Base-by-base conservation (phyloP, 164 flowering plant genomes). In the Akebia trifoliata region DNA sequence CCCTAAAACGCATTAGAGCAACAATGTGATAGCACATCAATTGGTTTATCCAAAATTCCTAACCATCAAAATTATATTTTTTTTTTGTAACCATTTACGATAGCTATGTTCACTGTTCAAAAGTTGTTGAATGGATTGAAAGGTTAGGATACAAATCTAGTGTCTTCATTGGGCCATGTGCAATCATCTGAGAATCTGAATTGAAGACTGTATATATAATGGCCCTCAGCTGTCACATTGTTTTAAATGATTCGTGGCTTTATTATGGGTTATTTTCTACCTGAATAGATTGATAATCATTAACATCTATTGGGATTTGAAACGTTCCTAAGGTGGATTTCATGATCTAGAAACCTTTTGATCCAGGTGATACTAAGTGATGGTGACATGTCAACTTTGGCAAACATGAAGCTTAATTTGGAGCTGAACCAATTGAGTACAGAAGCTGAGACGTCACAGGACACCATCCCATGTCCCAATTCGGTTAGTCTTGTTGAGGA, bases 341-440 rank as follows among this genome's bases (percentile, higher is more conserved):
- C 24, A 44, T 43, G 20, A 18, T 50, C n/a, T n/a, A 46, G 48
- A 36, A 21, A 31, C 12, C 53, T 64, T 40, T 40, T 57, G 7
- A 45, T 68, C 59, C 82, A 93, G 99, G 86, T 90, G 51, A 78
- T 76, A 65, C 68, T 90, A 39, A 93, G 79, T 62, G 99, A 90
- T 73, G 97, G 97, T 24, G 89, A 87, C 70, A 59, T 76, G 24
- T 81, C 83, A 60, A 86, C 84, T 58, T 69, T 93, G 56, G 78
- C 79, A 44, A 93, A 86, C 67, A 68, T 87, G 90, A 86, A 74
- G 77, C 65, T 65, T 60, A 93, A 87, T 77, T 77, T 90, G 75
- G 89, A 83, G 46, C 31, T 78, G 71, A 90, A 93, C 64, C 74
- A 70, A 26, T 61, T 77, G 64, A 70, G 45, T 24, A 28, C 62